Percentiles rank a stretch among this genome's conserved stretches.
These are phyloP conservation scores for Parietaria judaica DNA, from an alignment of 306 rosid genomes.

Conservation along the genomic window DNA sequence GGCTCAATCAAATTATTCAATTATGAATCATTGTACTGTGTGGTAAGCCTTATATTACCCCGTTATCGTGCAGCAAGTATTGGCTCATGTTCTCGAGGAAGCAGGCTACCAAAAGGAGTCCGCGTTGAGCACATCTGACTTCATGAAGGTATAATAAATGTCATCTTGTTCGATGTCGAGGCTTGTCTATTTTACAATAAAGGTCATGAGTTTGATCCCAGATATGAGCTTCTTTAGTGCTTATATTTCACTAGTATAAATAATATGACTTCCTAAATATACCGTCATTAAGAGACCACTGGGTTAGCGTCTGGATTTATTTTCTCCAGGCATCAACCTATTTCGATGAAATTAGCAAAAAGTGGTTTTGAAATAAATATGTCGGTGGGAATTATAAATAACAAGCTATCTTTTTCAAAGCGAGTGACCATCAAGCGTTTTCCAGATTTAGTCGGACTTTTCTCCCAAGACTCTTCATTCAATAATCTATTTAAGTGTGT, in stretches of 20 bases:
- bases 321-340: constrained; percentile 1
- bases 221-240: not conserved
- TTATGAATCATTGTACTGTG: not conserved
- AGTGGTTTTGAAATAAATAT: not conserved
- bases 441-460: constrained; percentile 1
- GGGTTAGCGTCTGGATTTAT: not conserved
- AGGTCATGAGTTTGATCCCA: not conserved
- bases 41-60: constrained; percentile 2
- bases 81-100: constrained; percentile 68
- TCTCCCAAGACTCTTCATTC: not conserved
- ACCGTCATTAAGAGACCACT: not conserved
- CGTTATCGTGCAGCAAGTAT: constrained; percentile 42
- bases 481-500: constrained; percentile 2
- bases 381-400: not conserved
- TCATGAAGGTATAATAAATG: constrained; percentile 45
- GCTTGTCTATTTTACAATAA: constrained; percentile 1
- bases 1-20: not conserved
- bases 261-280: not conserved
- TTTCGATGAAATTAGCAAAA: not conserved
- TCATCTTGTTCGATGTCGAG: not conserved
- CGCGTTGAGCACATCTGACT: constrained; percentile 47
- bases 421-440: not conserved
- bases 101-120: constrained; percentile 63
- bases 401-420: not conserved
- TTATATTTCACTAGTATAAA: constrained; percentile 4